Evolutionary conservation across 2,329 filamentous ascomycete genomes (phyloP).

Genomic region (Cordyceps fumosorosea): DNA sequence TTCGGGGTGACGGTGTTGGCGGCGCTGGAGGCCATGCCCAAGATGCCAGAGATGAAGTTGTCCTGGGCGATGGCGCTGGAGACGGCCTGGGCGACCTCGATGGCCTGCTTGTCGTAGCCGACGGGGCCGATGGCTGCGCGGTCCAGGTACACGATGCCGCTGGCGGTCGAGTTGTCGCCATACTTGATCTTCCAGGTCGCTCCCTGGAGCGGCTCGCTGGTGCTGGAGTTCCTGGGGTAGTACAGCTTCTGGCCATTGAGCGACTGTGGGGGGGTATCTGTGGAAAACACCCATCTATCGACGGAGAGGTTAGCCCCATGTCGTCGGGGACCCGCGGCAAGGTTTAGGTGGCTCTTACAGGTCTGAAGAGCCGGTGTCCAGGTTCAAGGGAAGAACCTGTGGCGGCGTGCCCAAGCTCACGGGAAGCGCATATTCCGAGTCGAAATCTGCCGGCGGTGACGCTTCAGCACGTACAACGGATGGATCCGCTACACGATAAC

Average conservation of each 20-base stretch:
- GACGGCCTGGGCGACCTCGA: constrained; percentile 57
- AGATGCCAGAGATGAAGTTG: constrained; percentile 28
- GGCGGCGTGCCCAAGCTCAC: constrained; percentile 53
- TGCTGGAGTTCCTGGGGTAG: constrained; percentile 37
- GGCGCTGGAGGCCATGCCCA: constrained; percentile 27
- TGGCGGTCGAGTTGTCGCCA: constrained; percentile 57
- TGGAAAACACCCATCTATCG: constrained; percentile 65
- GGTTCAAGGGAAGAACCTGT: constrained; percentile 57
- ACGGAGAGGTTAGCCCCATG: no score
- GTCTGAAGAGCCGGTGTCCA: constrained; percentile 59
- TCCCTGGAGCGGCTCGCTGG: constrained; percentile 34
- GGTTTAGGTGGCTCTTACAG: constrained; percentile 23
- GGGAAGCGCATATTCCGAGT: constrained; percentile 53
- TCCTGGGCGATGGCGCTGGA: constrained; percentile 36
- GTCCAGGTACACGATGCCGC: constrained; percentile 60
- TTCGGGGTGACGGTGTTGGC: constrained; percentile 29
- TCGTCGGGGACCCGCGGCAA: no score
- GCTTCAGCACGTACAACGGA: constrained; percentile 24
- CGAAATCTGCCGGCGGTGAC: constrained; percentile 23
- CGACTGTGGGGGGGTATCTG: constrained; percentile 41
- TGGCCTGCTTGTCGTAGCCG: constrained; percentile 53
- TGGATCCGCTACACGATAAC: constrained; percentile 19
- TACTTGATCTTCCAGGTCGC: constrained; percentile 55
- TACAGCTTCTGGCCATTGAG: constrained; percentile 52
- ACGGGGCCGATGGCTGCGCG: constrained; percentile 55